Evolutionary conservation across 441 rosid species (phyloP).

Genomic region (Euphorbia celastroides): DNA sequence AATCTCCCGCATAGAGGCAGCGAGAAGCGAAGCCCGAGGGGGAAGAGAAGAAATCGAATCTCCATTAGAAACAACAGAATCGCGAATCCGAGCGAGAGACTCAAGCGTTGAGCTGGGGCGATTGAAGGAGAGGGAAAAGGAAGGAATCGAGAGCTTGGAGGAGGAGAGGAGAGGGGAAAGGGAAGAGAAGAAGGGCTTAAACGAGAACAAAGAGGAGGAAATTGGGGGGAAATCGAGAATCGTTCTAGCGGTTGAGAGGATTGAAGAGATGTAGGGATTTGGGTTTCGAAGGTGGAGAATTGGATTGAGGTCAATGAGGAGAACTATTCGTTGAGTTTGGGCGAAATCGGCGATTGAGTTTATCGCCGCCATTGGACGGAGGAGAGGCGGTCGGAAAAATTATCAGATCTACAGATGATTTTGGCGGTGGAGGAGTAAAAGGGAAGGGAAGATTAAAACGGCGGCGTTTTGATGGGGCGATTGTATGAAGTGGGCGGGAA

Average conservation of each 20-base stretch:
- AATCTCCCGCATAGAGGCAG: constrained; percentile 69
- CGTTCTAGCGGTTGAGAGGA: constrained; percentile 49
- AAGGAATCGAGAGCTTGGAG: constrained; percentile 57
- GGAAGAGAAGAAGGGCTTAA: constrained; percentile 84
- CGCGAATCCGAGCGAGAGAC: constrained; percentile 28
- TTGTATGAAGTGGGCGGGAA: not conserved
- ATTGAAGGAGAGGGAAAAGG: constrained; percentile 62
- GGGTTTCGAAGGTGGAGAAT: constrained; percentile 28
- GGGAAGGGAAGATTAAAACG: not conserved
- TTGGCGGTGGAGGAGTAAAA: not conserved
- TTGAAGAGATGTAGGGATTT: constrained; percentile 32
- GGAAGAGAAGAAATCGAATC: constrained; percentile 1
- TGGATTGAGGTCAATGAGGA: constrained; percentile 76
- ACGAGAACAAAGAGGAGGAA: constrained; percentile 62
- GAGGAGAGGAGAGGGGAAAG: constrained; percentile 82
- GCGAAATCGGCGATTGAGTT: constrained; percentile 23
- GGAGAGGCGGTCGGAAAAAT: not conserved
- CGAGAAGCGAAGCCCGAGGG: constrained; percentile 43
- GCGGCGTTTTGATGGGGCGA: not conserved
- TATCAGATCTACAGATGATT: not conserved
- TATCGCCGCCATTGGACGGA: constrained; percentile 31
- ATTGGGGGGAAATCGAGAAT: constrained; percentile 54
- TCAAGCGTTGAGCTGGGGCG: constrained; percentile 42
- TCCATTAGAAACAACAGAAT: constrained; percentile 23
- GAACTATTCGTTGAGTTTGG: constrained; percentile 66